Base-by-base conservation (phyloP, 2,329 filamentous ascomycete species). In the Diaporthe sp. region DNA sequence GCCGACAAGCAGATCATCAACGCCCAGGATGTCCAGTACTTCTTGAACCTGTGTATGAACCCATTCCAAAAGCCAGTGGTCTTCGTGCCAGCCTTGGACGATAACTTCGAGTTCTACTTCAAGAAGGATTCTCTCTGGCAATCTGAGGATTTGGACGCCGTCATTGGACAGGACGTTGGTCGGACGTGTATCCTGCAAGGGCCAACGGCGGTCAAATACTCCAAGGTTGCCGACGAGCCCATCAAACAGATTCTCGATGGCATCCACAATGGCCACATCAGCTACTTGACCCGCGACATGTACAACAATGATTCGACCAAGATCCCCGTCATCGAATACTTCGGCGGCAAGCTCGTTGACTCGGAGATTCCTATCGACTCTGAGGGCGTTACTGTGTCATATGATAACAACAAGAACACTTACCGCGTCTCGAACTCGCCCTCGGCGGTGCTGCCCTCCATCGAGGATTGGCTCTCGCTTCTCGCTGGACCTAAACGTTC, bases 101-200 rank as follows among this genome's bases (percentile, higher is more conserved):
- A 98, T 78, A 98, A 96, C 83, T 99, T 99, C 79, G 97, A 99
- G 83, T 98, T 97, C 87, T 99, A 95, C 88, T 99, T 99, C 93
- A 99, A 99, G 92, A 99, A 99, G 88, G 97, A 99, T 84, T 99
- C 97, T 1, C 90, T 99, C 10, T 99, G 97, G 97, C 97, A 99
- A 86, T 98, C 97, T 1, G 97, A 99, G 86, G 97, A 99, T 82
- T 89, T 99, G 15, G 96, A 97, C 81, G 97, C 97, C 72, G 96
- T 99, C 75, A 96, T 98, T 77, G 96, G 90, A 79, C 97, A 98
- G 85, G 97, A 99, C 83, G 97, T 99, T 76, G 96, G 95, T 78
- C 92, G 97, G 82, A 98, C 96, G 60, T 98, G 96, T 87, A 98
- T 99, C 82, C 88, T 99, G 51, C 97, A 99, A 84, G 97, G 97